phyloP scores from a whole-genome alignment of 106 monocot genomes.

The Dendrobium officinale region DNA sequence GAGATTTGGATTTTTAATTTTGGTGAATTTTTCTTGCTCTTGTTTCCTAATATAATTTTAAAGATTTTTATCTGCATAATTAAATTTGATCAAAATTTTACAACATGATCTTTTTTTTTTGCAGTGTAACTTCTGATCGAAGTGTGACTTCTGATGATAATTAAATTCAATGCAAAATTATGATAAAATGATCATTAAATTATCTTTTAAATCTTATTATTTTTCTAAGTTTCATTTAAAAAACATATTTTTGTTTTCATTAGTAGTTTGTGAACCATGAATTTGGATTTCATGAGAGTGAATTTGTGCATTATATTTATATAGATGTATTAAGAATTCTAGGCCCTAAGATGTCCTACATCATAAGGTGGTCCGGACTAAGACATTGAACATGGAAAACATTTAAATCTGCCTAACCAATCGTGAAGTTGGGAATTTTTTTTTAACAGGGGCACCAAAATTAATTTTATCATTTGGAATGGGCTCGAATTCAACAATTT shows the following conservation, averaged over 20 bases:
- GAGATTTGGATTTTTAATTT: not conserved
- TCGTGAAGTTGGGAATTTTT: not conserved
- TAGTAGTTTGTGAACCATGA: not conserved
- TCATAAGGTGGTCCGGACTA: not conserved
- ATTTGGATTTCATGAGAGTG: not conserved
- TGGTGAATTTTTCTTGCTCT: not conserved
- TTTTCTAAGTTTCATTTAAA: not conserved
- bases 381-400: not conserved
- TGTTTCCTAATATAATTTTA: not conserved
- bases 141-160: not conserved
- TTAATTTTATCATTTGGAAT: too few relatives aligned
- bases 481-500: not conserved
- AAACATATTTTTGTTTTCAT: not conserved
- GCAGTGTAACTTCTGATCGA: not conserved
- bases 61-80: not conserved
- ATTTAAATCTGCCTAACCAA: not conserved
- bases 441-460: too few relatives aligned
- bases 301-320: not conserved
- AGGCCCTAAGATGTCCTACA: not conserved
- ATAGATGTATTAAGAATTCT: not conserved
- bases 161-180: not conserved
- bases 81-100: not conserved
- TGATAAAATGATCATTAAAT: not conserved
- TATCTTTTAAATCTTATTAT: not conserved
- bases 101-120: not conserved